Conservation (phyloP, 176 grass and related monocot genomes). For the Aegilops umbellulata region DNA sequence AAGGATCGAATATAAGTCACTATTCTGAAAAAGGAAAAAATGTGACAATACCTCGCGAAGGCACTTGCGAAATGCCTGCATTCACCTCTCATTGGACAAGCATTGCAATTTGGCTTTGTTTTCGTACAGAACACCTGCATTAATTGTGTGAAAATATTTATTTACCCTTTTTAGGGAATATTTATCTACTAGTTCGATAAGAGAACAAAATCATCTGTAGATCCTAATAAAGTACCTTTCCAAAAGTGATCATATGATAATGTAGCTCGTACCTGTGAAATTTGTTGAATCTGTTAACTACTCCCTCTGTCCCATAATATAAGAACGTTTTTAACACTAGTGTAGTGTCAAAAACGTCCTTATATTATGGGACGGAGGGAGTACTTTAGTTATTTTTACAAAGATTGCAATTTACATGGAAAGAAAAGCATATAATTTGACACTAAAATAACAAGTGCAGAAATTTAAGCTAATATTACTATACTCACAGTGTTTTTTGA, state of each 20-base stretch:
- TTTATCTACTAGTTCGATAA: not conserved
- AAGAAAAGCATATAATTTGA: not conserved
- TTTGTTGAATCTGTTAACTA: conserved; percentile 10
- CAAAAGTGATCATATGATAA: conserved; percentile 99
- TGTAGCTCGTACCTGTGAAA: conserved; percentile 94
- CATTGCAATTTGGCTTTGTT: conserved; percentile 94
- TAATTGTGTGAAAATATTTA: not conserved
- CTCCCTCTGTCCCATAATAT: too few species aligned
- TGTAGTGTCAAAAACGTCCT: too few species aligned
- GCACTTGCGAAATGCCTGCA: conserved; percentile 99
- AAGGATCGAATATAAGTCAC: conserved; percentile 26
- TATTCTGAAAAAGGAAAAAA: conserved; percentile 4
- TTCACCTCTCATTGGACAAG: conserved; percentile 90
- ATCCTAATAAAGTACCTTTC: conserved; percentile 71
- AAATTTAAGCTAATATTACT: conserved; percentile 2
- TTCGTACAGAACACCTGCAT: conserved; percentile 98
- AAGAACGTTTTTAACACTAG: too few species aligned
- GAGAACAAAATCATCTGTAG: not conserved
- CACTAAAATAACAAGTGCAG: not conserved
- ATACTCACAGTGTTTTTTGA: conserved; percentile 85
- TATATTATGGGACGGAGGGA: too few species aligned
- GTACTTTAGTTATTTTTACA: conserved; percentile 8
- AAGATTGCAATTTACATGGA: conserved; percentile 10
- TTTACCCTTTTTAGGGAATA: not conserved
- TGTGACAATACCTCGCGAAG: conserved; percentile 68